Evolutionary conservation across 2,329 filamentous ascomycete species (phyloP).

Genomic region (Hysterium pulicare): DNA sequence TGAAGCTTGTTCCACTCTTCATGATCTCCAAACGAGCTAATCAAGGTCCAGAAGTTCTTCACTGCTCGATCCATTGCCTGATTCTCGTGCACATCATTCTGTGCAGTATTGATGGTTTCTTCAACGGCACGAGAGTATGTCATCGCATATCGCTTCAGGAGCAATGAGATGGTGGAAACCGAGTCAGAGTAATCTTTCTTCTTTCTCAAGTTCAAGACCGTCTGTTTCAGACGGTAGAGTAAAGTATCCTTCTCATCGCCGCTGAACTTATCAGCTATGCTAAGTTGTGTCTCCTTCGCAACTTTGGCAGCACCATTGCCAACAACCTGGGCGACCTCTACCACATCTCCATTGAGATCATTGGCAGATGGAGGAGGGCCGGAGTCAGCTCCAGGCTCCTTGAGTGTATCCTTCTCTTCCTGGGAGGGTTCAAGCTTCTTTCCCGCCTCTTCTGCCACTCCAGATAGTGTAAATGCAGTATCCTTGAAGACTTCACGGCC

Average conservation of each 20-base stretch:
- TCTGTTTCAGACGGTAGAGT: slow-evolving; percentile 70
- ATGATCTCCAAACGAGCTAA: slow-evolving; percentile 74
- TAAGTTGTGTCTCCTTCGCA: slow-evolving; percentile 61
- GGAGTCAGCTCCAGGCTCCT: slow-evolving; percentile 50
- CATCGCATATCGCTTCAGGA: slow-evolving; percentile 75
- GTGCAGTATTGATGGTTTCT: slow-evolving; percentile 62
- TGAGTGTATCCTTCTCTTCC: slow-evolving; percentile 55
- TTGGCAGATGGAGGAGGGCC: slow-evolving; percentile 54
- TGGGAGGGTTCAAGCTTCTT: slow-evolving; percentile 68
- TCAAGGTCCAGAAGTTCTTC: slow-evolving; percentile 74
- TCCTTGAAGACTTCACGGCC: slow-evolving; percentile 83
- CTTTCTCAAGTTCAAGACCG: slow-evolving; percentile 69
- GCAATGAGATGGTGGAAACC: slow-evolving; percentile 70
- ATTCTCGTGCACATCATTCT: slow-evolving; percentile 71
- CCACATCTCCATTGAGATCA: slow-evolving; percentile 55
- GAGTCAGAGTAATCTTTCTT: slow-evolving; percentile 82
- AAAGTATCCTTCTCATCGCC: slow-evolving; percentile 72
- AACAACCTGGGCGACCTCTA: slow-evolving; percentile 45
- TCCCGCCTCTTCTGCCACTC: slow-evolving; percentile 70
- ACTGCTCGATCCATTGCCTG: slow-evolving; percentile 70
- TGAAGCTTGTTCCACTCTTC: slow-evolving; percentile 75
- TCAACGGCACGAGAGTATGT: slow-evolving; percentile 72
- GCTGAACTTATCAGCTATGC: slow-evolving; percentile 68
- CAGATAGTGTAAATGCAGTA: slow-evolving; percentile 74
- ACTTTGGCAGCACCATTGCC: slow-evolving; percentile 46